Conservation (phyloP, 495 filamentous ascomycete genomes). For the Hyaloscypha finlandica region DNA sequence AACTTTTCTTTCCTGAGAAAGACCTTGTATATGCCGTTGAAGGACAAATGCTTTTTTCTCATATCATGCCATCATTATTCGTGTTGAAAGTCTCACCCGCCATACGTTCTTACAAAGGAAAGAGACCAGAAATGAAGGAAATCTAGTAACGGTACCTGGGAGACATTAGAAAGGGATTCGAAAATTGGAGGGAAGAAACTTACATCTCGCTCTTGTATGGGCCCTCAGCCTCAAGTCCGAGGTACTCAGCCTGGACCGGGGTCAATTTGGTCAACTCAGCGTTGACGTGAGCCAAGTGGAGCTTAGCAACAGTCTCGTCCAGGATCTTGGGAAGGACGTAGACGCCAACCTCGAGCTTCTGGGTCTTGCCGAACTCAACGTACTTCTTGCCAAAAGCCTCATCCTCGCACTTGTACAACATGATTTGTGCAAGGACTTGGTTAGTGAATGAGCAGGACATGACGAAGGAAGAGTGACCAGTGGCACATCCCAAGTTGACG, state of each 20-base stretch:
- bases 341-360: slow-evolving; percentile 87
- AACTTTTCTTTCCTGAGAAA: slow-evolving; percentile 31
- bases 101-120: slow-evolving; percentile 23
- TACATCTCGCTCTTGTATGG: slow-evolving; percentile 88
- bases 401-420: slow-evolving; percentile 93
- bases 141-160: slow-evolving; percentile 49
- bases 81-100: slow-evolving; percentile 55
- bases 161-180: slow-evolving; percentile 28
- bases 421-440: slow-evolving; percentile 99
- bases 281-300: slow-evolving; percentile 94
- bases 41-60: slow-evolving; percentile 54
- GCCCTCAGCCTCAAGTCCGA: slow-evolving; percentile 78
- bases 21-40: slow-evolving; percentile 54
- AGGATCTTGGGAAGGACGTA: slow-evolving; percentile 98
- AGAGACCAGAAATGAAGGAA: slow-evolving; percentile 9
- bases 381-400: slow-evolving; percentile 88
- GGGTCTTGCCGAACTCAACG: slow-evolving; percentile 87
- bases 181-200: slow-evolving; percentile 44
- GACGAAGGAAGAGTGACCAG: slow-evolving; percentile 99
- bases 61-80: slow-evolving; percentile 64
- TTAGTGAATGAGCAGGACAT: slow-evolving; percentile 99
- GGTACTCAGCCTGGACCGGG: slow-evolving; percentile 88
- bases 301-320: slow-evolving; percentile 94
- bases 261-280: slow-evolving; percentile 87
- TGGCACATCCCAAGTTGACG: slow-evolving; percentile 98